Percentiles rank a stretch among this genome's conserved stretches.
phyloP scores from a whole-genome alignment of 345 rosid genomes.

The Moringa oleifera region DNA sequence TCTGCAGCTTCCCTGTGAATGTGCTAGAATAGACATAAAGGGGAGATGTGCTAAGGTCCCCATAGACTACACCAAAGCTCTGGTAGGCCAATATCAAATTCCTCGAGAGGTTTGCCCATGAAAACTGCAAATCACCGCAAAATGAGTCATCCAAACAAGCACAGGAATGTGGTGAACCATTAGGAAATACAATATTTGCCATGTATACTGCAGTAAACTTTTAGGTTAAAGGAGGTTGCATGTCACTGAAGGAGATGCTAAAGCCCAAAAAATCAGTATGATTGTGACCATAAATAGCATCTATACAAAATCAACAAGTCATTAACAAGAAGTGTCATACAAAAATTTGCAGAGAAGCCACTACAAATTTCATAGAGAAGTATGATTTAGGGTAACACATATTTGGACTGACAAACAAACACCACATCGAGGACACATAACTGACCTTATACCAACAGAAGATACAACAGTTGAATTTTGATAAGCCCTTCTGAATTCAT shows the following conservation, averaged over 20 bases:
- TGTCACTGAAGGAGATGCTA: too few species aligned
- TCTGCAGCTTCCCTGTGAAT: slow-evolving; percentile 51
- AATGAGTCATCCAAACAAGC: slow-evolving; percentile 1
- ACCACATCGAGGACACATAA: too few species aligned
- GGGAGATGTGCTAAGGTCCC: slow-evolving; percentile 84
- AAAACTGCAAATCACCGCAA: slow-evolving; percentile 47
- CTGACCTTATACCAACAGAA: too few species aligned
- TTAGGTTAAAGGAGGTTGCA: too few species aligned
- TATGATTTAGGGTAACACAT: too few species aligned
- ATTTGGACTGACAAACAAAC: too few species aligned
- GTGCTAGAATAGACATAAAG: slow-evolving; percentile 68
- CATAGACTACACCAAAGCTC: slow-evolving; percentile 88
- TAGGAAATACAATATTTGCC: neutral
- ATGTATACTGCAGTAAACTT: too few species aligned
- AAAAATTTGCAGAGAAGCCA: too few species aligned
- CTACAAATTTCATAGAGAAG: too few species aligned
- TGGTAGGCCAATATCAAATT: slow-evolving; percentile 80
- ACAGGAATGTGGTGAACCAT: slow-evolving; percentile 4
- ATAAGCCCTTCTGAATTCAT: too few species aligned
- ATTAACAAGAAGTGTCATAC: neutral
- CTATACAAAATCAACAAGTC: neutral
- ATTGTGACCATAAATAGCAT: neutral
- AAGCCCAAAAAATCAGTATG: too few species aligned
- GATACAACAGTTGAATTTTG: too few species aligned
- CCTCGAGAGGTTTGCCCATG: slow-evolving; percentile 57